Conservation (phyloP, 2,329 filamentous ascomycete species). For the Fusarium pininemorale region DNA sequence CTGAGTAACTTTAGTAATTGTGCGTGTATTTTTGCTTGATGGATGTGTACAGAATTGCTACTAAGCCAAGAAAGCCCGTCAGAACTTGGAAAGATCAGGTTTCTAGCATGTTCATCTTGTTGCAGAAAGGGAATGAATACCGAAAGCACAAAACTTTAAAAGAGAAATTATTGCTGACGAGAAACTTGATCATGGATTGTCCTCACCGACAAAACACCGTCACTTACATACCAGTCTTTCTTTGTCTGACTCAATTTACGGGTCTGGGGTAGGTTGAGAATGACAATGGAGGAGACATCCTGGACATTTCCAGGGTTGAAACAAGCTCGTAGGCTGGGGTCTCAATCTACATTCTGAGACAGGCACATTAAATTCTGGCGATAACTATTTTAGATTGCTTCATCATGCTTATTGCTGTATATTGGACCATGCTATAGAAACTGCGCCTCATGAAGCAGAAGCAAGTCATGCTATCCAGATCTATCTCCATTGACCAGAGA, state of each 20-base stretch:
- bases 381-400: slow-evolving; percentile 13
- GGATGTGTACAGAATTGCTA: slow-evolving; percentile 23
- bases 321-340: slow-evolving; percentile 34
- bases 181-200: background rate
- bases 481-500: slow-evolving; percentile 13
- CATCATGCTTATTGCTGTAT: slow-evolving; percentile 5
- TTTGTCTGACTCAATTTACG: slow-evolving; percentile 32
- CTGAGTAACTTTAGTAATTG: slow-evolving; percentile 5
- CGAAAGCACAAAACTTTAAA: background rate
- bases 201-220: slow-evolving; percentile 29
- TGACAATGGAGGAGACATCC: slow-evolving; percentile 18
- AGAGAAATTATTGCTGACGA: background rate
- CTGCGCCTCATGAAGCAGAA: background rate
- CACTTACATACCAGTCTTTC: slow-evolving; percentile 31
- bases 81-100: slow-evolving; percentile 23
- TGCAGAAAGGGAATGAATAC: background rate
- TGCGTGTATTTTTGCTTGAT: slow-evolving; percentile 12
- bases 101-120: slow-evolving; percentile 1
- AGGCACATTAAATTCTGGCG: background rate
- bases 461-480: slow-evolving; percentile 7
- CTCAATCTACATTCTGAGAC: slow-evolving; percentile 7
- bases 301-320: slow-evolving; percentile 25
- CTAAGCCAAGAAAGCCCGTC: background rate
- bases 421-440: background rate
- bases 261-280: slow-evolving; percentile 39